phyloP scores from a whole-genome alignment of 352 stramenopile genomes.

The Pythium aquatile region DNA sequence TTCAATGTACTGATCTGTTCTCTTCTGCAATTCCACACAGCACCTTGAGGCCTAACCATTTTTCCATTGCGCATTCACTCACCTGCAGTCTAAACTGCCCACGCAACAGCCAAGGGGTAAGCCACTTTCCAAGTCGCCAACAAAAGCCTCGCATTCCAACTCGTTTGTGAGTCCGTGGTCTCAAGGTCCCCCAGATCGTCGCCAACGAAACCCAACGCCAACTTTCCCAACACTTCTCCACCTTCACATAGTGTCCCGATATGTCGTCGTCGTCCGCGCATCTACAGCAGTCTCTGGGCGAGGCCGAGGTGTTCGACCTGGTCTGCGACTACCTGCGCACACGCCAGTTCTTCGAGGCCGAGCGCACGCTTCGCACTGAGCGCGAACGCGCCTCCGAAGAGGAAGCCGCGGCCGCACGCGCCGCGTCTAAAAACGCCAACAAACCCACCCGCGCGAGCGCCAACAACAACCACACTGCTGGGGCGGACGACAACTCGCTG shows the following conservation, averaged over 20 bases:
- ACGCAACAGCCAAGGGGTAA: background rate
- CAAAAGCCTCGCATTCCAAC: background rate
- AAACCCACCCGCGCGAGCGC: slow-evolving; percentile 1
- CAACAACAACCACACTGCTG: slow-evolving; percentile 36
- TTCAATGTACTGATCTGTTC: slow-evolving; percentile 13
- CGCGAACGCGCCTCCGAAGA: slow-evolving; percentile 43
- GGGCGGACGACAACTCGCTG: slow-evolving; percentile 31
- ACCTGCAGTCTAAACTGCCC: background rate
- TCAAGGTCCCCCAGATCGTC: background rate
- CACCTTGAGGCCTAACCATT: background rate
- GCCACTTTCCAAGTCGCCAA: slow-evolving; percentile 13
- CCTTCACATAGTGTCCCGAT: background rate
- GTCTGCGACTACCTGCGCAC: slow-evolving; percentile 87
- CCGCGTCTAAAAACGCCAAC: slow-evolving; percentile 3
- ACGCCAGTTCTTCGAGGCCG: slow-evolving; percentile 83
- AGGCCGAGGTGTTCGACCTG: slow-evolving; percentile 86
- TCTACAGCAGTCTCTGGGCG: slow-evolving; percentile 76
- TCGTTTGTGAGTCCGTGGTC: background rate
- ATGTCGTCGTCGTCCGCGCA: slow-evolving; percentile 51
- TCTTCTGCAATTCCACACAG: background rate
- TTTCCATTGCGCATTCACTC: slow-evolving; percentile 23
- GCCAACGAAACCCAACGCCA: background rate
- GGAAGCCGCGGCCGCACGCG: background rate
- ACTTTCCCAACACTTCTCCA: background rate
- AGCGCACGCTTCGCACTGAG: slow-evolving; percentile 70